phyloP scores from a whole-genome alignment of 2,329 filamentous ascomycete species.

The Diplodia mutila region DNA sequence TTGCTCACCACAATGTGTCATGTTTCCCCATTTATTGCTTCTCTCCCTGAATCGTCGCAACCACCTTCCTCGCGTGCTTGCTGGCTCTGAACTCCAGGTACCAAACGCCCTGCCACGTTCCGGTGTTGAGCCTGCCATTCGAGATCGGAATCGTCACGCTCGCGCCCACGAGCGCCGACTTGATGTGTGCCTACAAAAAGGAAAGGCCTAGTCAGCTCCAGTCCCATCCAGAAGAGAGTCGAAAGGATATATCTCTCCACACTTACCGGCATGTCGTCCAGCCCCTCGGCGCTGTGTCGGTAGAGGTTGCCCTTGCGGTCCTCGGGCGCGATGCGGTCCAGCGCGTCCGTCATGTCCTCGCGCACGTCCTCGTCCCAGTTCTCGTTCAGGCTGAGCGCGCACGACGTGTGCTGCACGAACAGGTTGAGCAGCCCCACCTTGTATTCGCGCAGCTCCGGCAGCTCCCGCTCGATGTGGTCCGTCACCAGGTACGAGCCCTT shows the following conservation, averaged over 20 bases:
- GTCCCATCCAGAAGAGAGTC: not conserved
- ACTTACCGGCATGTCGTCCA: constrained; percentile 88
- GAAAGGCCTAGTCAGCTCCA: not conserved
- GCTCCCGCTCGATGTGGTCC: constrained; percentile 67
- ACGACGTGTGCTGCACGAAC: constrained; percentile 94
- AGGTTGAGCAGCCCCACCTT: constrained; percentile 75
- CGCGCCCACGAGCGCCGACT: constrained; percentile 84
- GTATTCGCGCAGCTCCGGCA: constrained; percentile 82
- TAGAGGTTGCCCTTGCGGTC: constrained; percentile 72
- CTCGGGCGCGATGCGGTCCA: constrained; percentile 87
- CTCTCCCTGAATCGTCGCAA: constrained; percentile 95
- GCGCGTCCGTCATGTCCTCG: constrained; percentile 87
- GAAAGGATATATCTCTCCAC: not conserved
- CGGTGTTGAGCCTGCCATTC: constrained; percentile 74
- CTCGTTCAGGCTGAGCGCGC: constrained; percentile 89
- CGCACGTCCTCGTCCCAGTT: constrained; percentile 88
- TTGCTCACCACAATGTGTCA: too few species aligned
- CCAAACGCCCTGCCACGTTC: constrained; percentile 90
- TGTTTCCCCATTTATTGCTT: constrained; percentile 47
- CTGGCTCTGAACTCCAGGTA: constrained; percentile 84
- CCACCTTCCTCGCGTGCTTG: constrained; percentile 78
- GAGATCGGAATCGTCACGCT: constrained; percentile 90
- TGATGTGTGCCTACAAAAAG: constrained; percentile 75
- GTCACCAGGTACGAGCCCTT: constrained; percentile 92
- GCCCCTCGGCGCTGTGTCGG: constrained; percentile 82